Percentiles rank a stretch among this genome's conserved stretches.
Conservation (phyloP, 2,329 filamentous ascomycete species). For the Lecanosticta acicola region DNA sequence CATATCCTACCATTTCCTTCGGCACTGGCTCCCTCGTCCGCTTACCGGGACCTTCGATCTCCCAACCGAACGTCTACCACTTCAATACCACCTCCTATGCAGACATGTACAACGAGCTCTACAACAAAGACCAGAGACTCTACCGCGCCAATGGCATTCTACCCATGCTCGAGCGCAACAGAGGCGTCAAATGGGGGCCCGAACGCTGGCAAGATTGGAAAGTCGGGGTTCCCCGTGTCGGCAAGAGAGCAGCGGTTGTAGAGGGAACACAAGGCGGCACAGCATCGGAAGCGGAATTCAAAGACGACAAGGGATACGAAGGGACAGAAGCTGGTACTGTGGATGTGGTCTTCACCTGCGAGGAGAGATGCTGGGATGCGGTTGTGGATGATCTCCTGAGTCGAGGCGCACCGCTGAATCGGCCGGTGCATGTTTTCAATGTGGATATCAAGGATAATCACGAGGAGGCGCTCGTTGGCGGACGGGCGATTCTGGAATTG, state of each 20-base stretch:
- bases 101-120: slow-evolving; percentile 87
- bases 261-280: slow-evolving; percentile 5
- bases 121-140: slow-evolving; percentile 75
- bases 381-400: slow-evolving; percentile 89
- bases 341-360: slow-evolving; percentile 93
- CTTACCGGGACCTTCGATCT: slow-evolving; percentile 82
- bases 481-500: slow-evolving; percentile 84
- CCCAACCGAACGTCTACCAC: slow-evolving; percentile 92
- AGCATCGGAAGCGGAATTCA: slow-evolving; percentile 38
- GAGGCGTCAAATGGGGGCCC: slow-evolving; percentile 87
- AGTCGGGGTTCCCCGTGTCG: slow-evolving; percentile 73
- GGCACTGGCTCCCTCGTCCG: slow-evolving; percentile 93
- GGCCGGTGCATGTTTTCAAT: slow-evolving; percentile 95
- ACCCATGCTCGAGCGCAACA: slow-evolving; percentile 92
- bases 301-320: slow-evolving; percentile 65
- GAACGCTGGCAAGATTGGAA: slow-evolving; percentile 99
- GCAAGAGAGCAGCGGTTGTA: slow-evolving; percentile 44
- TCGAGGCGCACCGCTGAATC: slow-evolving; percentile 78
- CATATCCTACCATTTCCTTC: slow-evolving; percentile 94
- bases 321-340: slow-evolving; percentile 87
- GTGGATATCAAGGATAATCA: slow-evolving; percentile 98
- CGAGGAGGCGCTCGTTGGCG: slow-evolving; percentile 87
- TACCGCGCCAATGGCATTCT: slow-evolving; percentile 90
- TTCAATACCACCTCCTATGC: slow-evolving; percentile 97
- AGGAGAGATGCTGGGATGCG: slow-evolving; percentile 96